A percentile compares a stretch with the other conserved stretches of the same genome.
Conservation (phyloP, 1,139 yeast genomes). For the Suhomyces kunorum region DNA sequence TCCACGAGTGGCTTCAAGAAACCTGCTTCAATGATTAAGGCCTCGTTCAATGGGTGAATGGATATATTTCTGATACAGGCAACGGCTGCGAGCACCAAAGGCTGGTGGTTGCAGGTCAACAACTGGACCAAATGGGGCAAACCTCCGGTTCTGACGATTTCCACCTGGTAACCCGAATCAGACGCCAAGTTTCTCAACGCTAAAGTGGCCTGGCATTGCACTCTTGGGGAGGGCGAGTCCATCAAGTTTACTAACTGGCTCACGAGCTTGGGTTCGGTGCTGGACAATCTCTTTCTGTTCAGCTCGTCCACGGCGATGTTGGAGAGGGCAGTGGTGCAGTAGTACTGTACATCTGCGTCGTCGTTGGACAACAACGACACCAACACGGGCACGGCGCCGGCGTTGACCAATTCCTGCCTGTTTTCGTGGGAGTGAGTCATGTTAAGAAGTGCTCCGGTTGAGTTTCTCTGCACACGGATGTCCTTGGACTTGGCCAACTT, state of each 20-base stretch:
- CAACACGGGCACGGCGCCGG: constrained; percentile 96
- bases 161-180: constrained; percentile 90
- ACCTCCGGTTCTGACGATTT: constrained; percentile 94
- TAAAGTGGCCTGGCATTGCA: constrained; percentile 96
- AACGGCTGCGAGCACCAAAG: constrained; percentile 91
- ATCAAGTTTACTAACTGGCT: constrained; percentile 83
- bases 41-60: constrained; percentile 94
- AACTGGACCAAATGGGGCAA: constrained; percentile 87
- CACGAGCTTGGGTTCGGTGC: constrained; percentile 93
- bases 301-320: constrained; percentile 95
- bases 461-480: constrained; percentile 94
- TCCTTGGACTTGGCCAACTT: constrained; percentile 92
- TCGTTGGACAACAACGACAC: constrained; percentile 84
- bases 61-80: constrained; percentile 97
- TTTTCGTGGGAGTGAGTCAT: constrained; percentile 98
- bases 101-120: constrained; percentile 86
- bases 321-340: constrained; percentile 95
- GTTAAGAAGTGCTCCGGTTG: constrained; percentile 94
- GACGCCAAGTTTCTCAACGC: constrained; percentile 95
- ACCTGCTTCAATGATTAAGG: constrained; percentile 93
- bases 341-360: constrained; percentile 97
- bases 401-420: constrained; percentile 93
- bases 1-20: constrained; percentile 87
- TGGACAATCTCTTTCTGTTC: constrained; percentile 83
- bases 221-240: constrained; percentile 92